Evolutionary conservation across 257 asterid genomes (phyloP), one percentile per base, ranked within the genome.

Genomic region (Salvia hispanica): DNA sequence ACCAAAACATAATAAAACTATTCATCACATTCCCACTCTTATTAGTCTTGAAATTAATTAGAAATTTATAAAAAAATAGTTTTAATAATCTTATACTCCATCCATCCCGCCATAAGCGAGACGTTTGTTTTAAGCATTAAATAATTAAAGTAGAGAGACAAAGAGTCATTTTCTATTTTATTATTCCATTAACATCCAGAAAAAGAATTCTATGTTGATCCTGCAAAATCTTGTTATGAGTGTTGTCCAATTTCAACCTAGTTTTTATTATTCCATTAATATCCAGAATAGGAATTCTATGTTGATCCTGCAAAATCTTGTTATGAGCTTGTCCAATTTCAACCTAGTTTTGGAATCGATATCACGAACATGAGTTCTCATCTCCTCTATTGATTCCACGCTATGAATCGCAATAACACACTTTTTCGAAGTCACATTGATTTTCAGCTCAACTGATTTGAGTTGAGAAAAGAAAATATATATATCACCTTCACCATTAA

Each of bases 161-260:
- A 25, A 25, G 2, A 25, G 31, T 25, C 31, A 25, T 25, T 25
- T 2, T 25, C 31, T 25, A 9, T 71, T 67, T 78, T 45, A 70
- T 37, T 10, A 77, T 70, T 47, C 76, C 80, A 64, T 90, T 90
- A 43, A 90, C 85, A 56, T 82, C 67, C 70, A 79, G 87, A 69
- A 90, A 88, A 13, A 95, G 97, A 69, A 78, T 82, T 80, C 97
- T 77, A 46, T 62, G 82, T 59, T 66, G 87, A 75, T 58, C 69
- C 74, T 65, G 85, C 72, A 71, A 76, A 68, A 43, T 59, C 69
- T 78, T 84, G 81, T 66, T 75, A 45, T 58, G 86, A 3, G 73
- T 75, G 21, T 55, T 50, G 9, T 64, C 72, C 62, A 8, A 11
- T 43, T 68, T 87, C 53, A 74, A 51, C 71, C 63, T 71, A 55